phyloP scores from a whole-genome alignment of 2,329 filamentous ascomycete species.

The Colletotrichum sp. region DNA sequence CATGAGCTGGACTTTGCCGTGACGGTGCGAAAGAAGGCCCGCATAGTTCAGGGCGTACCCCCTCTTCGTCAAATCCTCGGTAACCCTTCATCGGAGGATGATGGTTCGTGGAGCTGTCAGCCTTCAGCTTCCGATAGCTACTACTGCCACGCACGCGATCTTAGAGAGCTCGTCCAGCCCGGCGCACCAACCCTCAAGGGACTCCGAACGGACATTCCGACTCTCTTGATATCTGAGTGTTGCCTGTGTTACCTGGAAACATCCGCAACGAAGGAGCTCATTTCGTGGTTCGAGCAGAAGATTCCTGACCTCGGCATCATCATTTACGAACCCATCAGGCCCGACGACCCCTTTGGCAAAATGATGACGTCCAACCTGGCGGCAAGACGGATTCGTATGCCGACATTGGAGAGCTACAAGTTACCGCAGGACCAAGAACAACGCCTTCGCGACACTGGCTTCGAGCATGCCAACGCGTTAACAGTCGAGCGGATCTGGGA shows the following conservation, averaged over 20 bases:
- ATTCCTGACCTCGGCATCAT: slow-evolving; percentile 62
- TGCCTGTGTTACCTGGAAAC: slow-evolving; percentile 88
- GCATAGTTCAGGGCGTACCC: slow-evolving; percentile 52
- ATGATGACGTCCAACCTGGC: slow-evolving; percentile 94
- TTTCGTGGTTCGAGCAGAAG: slow-evolving; percentile 66
- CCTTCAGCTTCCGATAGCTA: slow-evolving; percentile 49
- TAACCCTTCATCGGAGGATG: slow-evolving; percentile 31
- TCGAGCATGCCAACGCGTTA: slow-evolving; percentile 50
- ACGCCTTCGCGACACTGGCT: slow-evolving; percentile 71
- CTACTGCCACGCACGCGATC: slow-evolving; percentile 70
- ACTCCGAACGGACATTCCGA: slow-evolving; percentile 68
- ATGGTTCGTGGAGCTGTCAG: slow-evolving; percentile 47
- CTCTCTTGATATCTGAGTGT: slow-evolving; percentile 90
- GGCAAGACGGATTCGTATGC: slow-evolving; percentile 80
- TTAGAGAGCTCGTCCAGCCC: slow-evolving; percentile 60
- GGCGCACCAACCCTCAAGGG: slow-evolving; percentile 31
- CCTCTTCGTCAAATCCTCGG: slow-evolving; percentile 43
- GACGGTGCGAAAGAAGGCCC: slow-evolving; percentile 73
- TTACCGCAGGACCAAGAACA: slow-evolving; percentile 70
- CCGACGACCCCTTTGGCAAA: slow-evolving; percentile 84
- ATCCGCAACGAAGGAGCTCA: slow-evolving; percentile 64
- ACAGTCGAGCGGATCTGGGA: slow-evolving; percentile 72
- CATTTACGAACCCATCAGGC: slow-evolving; percentile 88
- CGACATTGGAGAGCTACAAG: slow-evolving; percentile 78
- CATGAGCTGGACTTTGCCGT: slow-evolving; percentile 91